phyloP scores from a whole-genome alignment of 495 filamentous ascomycete genomes.

The Aspergillus incahuasiensis region DNA sequence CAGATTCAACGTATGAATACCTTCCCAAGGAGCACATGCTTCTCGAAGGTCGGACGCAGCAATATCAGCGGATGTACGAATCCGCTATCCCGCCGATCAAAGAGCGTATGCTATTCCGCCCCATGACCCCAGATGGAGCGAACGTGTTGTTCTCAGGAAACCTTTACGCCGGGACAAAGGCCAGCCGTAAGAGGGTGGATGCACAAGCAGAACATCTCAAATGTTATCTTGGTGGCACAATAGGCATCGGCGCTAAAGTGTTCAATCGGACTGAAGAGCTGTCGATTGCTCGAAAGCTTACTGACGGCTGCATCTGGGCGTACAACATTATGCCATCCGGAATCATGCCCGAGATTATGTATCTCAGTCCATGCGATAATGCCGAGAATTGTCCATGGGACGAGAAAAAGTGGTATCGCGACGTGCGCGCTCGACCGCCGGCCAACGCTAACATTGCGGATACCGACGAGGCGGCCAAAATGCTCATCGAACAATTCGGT shows the following conservation, averaged over 20 bases:
- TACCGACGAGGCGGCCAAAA: conserved; percentile 30
- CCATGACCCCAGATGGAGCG: conserved; percentile 67
- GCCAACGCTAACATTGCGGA: conserved; percentile 18
- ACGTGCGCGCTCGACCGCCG: conserved; percentile 25
- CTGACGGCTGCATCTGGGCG: conserved; percentile 57
- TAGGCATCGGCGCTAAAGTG: conserved; percentile 55
- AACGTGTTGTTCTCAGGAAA: conserved; percentile 75
- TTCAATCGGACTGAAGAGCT: conserved; percentile 54
- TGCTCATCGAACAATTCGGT: conserved; percentile 39
- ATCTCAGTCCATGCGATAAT: conserved; percentile 47
- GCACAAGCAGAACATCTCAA: conserved; percentile 53
- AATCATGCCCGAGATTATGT: conserved; percentile 58
- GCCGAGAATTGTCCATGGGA: conserved; percentile 51
- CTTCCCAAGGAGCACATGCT: conserved; percentile 80
- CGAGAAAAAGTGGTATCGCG: conserved; percentile 44
- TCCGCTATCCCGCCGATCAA: conserved; percentile 64
- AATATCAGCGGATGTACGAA: conserved; percentile 78
- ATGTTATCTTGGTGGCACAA: conserved; percentile 60
- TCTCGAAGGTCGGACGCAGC: conserved; percentile 70
- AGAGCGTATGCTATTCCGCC: conserved; percentile 74
- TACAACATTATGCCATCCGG: conserved; percentile 54
- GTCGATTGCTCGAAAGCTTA: conserved; percentile 49
- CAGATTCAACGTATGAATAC: conserved; percentile 95
- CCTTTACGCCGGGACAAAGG: conserved; percentile 21
- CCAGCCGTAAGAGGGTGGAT: conserved; percentile 26